Evolutionary conservation across 306 rosid species (phyloP).

Genomic region (Lotus japonicus): DNA sequence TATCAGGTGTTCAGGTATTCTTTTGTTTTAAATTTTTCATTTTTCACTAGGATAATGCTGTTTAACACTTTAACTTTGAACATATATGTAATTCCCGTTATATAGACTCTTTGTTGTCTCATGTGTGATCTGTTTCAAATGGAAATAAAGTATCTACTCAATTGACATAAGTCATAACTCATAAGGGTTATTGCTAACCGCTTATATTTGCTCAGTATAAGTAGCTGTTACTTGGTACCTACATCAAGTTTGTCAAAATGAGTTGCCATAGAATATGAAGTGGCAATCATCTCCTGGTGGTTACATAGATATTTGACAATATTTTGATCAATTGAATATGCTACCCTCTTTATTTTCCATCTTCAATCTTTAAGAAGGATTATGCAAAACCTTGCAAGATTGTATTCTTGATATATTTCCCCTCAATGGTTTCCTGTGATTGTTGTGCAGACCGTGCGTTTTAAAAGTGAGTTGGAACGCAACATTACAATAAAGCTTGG

Average conservation of each 20-base stretch:
- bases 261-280: neutral
- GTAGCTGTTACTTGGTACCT: neutral
- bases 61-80: neutral
- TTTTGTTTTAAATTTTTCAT: neutral
- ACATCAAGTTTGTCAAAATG: neutral
- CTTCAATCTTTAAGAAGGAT: neutral
- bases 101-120: neutral
- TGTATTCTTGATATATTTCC: neutral
- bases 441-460: conserved; percentile 75
- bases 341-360: neutral
- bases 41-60: neutral
- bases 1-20: conserved; percentile 93
- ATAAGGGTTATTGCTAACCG: neutral
- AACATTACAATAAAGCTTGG: conserved; percentile 98
- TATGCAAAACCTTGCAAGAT: neutral
- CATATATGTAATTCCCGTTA: neutral
- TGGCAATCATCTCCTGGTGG: neutral
- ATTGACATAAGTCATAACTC: no score
- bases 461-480: conserved; percentile 91
- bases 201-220: neutral
- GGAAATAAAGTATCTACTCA: no score
- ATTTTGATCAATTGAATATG: neutral
- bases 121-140: no score
- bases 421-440: neutral
- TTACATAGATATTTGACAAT: neutral